Percentiles rank a stretch among this genome's conserved stretches.
Conservation (phyloP, 306 rosid genomes). For the Vicia villosa region DNA sequence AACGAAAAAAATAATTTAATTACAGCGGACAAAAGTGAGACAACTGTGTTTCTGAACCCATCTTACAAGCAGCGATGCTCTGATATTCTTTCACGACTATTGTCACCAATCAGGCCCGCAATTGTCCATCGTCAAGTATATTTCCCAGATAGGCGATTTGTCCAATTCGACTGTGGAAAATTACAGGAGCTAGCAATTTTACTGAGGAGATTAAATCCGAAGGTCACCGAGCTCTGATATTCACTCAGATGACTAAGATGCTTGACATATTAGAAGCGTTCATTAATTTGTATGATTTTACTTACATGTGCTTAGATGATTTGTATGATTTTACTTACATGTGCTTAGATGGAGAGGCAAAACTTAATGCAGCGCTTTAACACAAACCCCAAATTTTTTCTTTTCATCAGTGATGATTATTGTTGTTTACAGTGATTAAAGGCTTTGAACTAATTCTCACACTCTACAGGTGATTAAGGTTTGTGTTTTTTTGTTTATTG, state of each 20-base stretch:
- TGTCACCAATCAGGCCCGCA: conserved; percentile 88
- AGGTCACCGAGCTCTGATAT: conserved; percentile 93
- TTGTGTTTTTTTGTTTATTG: too few species aligned
- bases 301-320: conserved; percentile 97
- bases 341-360: conserved; percentile 97
- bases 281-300: conserved; percentile 93
- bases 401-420: too few species aligned
- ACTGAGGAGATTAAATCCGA: conserved; percentile 85
- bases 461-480: too few species aligned
- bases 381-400: conserved; percentile 88
- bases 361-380: conserved; percentile 95
- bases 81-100: conserved; percentile 65
- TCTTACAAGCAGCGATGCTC: conserved; percentile 72
- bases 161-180: conserved; percentile 98
- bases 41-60: conserved; percentile 63
- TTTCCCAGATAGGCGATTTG: conserved; percentile 95
- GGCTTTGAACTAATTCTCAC: too few species aligned
- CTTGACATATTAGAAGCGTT: conserved; percentile 94
- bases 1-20: too few species aligned
- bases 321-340: too few species aligned
- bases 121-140: conserved; percentile 94
- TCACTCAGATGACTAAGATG: conserved; percentile 99
- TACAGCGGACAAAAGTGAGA: too few species aligned
- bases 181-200: conserved; percentile 79
- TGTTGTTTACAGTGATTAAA: too few species aligned